Conservation (phyloP, 129 eudicot genomes). For the Pittosporum tobira region DNA sequence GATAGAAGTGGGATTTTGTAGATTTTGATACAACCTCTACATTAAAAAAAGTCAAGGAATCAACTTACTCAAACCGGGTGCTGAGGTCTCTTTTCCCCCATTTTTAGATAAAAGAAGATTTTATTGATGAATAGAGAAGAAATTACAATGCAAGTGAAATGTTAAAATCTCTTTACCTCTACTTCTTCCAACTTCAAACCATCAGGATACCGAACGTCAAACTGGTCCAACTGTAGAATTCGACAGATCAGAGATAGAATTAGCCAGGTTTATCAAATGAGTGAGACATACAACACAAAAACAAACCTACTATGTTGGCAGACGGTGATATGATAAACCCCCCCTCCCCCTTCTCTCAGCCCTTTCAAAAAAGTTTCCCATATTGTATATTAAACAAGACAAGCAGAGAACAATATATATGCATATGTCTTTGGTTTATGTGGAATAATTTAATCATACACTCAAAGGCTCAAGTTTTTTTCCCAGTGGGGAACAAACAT, state of each 20-base stretch:
- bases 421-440: too few species aligned
- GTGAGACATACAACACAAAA: too few species aligned
- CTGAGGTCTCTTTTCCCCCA: too few species aligned
- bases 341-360: too few species aligned
- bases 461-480: not conserved
- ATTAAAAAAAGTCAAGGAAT: not conserved
- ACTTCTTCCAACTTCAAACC: conserved; percentile 29
- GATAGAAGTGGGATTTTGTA: not conserved
- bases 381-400: too few species aligned
- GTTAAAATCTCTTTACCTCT: conserved; percentile 29
- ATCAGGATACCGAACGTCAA: conserved; percentile 28
- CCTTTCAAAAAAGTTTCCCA: too few species aligned
- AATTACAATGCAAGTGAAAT: not conserved
- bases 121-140: too few species aligned
- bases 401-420: not conserved
- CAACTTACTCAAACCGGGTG: too few species aligned
- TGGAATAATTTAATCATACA: not conserved
- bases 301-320: not conserved
- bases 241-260: conserved; percentile 7
- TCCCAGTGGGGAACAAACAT: not conserved
- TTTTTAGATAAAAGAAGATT: too few species aligned
- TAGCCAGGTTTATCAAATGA: too few species aligned
- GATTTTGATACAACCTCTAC: not conserved
- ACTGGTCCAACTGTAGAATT: conserved; percentile 29
- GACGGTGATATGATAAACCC: too few species aligned